These are phyloP conservation scores for Pythium vanterpoolii DNA, from an alignment of 352 stramenopile genomes.

Conservation along the genomic window DNA sequence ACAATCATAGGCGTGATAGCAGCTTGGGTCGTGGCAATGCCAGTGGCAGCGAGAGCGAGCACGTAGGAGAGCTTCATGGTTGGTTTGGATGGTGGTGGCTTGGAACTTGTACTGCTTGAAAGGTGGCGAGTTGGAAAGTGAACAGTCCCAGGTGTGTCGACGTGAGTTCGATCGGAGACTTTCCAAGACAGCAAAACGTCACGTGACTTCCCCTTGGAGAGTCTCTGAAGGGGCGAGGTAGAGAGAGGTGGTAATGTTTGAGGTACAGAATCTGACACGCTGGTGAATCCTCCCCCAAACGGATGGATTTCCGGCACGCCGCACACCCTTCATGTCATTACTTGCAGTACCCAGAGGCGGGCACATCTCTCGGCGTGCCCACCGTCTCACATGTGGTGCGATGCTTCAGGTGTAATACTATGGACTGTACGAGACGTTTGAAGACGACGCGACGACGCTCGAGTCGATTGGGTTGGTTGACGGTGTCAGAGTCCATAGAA, in stretches of 20 bases:
- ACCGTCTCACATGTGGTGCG: background rate
- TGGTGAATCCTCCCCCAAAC: background rate
- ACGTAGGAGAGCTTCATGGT: constrained; percentile 11
- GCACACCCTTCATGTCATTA: background rate
- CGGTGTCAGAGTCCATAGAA: background rate
- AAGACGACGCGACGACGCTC: background rate
- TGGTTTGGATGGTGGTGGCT: background rate
- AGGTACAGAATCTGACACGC: background rate
- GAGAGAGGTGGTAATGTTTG: background rate
- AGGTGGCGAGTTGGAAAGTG: background rate
- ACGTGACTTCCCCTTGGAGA: background rate
- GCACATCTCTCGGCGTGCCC: background rate
- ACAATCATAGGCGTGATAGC: constrained; percentile 14
- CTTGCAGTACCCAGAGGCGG: background rate
- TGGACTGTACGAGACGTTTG: background rate
- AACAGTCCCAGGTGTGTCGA: too few relatives aligned
- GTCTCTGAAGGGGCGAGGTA: background rate
- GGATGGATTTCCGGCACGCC: background rate
- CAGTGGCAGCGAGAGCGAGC: constrained; percentile 5
- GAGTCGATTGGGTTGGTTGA: background rate
- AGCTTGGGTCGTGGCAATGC: background rate
- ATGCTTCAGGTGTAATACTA: background rate
- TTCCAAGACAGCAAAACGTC: too few relatives aligned
- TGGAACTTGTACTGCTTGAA: background rate
- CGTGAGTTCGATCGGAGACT: background rate